Evolutionary conservation across 2,329 filamentous ascomycete species (phyloP).

Genomic region (Fusarium nematophilum): DNA sequence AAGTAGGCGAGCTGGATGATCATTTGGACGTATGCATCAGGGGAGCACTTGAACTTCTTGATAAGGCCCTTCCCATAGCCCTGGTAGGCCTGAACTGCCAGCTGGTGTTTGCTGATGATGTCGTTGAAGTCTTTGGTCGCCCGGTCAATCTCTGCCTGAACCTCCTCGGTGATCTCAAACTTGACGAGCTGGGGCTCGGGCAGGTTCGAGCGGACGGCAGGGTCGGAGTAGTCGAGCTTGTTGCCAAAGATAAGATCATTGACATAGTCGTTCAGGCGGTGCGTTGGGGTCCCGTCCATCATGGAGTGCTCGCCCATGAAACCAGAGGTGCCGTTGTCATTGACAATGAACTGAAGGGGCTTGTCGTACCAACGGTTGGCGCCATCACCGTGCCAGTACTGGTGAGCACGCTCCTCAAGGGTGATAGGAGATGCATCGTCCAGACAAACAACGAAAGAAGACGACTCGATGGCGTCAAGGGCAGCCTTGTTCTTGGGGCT

Average conservation of each 20-base stretch:
- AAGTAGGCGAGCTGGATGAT: constrained; percentile 97
- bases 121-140: constrained; percentile 82
- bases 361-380: constrained; percentile 98
- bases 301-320: constrained; percentile 99
- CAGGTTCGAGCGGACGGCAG: constrained; percentile 81
- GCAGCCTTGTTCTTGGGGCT: constrained; percentile 81
- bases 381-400: constrained; percentile 99
- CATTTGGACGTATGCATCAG: constrained; percentile 98
- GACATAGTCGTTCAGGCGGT: constrained; percentile 94
- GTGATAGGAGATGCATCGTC: constrained; percentile 93
- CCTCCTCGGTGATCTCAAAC: constrained; percentile 81
- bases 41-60: constrained; percentile 99
- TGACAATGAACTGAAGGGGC: constrained; percentile 96
- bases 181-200: constrained; percentile 81
- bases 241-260: constrained; percentile 93
- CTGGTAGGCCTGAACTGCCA: constrained; percentile 94
- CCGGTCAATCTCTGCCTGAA: constrained; percentile 81
- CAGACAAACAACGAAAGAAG: constrained; percentile 91
- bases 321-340: constrained; percentile 96
- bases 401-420: constrained; percentile 91
- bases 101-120: constrained; percentile 88
- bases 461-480: constrained; percentile 84
- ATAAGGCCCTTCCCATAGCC: constrained; percentile 98
- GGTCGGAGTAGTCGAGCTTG: constrained; percentile 89
- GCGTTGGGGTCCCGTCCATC: constrained; percentile 99